Conservation (phyloP, 192 early-diverging fungal species). For the Backusella westeae region DNA sequence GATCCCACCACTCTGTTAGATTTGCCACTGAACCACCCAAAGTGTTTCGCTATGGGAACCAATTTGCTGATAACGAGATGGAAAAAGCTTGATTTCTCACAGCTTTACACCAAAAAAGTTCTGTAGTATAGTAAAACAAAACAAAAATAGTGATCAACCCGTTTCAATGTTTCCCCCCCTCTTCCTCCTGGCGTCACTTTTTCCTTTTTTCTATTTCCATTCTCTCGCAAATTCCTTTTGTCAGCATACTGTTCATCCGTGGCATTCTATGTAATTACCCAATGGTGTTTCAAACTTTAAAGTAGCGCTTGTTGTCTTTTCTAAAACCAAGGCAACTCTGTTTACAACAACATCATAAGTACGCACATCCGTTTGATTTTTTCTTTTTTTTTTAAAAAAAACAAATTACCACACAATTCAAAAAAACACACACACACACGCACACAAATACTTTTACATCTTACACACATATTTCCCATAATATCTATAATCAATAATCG, state of each 20-base stretch:
- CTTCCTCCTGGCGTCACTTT: not conserved
- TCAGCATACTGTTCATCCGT: not conserved
- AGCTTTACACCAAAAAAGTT: not conserved
- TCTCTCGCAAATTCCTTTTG: not conserved
- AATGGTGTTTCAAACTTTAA: not conserved
- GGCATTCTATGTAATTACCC: not conserved
- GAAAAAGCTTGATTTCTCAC: not conserved
- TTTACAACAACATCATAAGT: not conserved
- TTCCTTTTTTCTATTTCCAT: not conserved
- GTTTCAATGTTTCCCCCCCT: too few relatives aligned
- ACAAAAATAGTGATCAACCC: not conserved
- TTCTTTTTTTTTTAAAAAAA: not conserved
- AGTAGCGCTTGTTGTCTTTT: not conserved
- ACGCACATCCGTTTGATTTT: not conserved
- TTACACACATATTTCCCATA: not conserved
- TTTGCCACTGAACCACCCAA: constrained; percentile 24
- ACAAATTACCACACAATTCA: not conserved
- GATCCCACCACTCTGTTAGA: constrained; percentile 15
- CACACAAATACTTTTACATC: not conserved
- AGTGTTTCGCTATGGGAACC: constrained; percentile 5
- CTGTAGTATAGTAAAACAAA: not conserved
- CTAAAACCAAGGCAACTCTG: not conserved
- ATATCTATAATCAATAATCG: not conserved
- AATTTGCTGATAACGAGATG: not conserved
- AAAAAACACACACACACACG: not conserved